These are phyloP conservation scores for Xylariales sp. DNA, from an alignment of 2,329 filamentous ascomycete genomes.

Conservation along the genomic window DNA sequence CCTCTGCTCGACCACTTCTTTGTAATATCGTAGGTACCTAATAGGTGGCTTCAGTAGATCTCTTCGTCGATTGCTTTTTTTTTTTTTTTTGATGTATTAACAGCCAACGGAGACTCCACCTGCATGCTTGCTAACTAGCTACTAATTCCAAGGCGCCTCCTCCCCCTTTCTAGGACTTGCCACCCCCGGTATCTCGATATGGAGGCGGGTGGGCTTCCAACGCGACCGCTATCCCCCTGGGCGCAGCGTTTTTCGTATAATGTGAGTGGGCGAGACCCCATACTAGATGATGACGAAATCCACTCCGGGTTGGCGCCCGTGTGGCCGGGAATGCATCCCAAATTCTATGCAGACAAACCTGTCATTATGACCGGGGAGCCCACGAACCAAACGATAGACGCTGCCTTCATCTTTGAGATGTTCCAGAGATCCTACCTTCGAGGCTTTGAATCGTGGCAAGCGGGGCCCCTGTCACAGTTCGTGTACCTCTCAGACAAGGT, in stretches of 20 bases:
- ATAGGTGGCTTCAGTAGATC: neutral
- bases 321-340: conserved; percentile 12
- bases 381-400: conserved; percentile 3
- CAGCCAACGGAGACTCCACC: neutral
- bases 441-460: conserved; percentile 13
- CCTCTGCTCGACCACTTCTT: neutral
- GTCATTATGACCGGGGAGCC: neutral
- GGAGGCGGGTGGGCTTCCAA: neutral
- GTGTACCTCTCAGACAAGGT: conserved; percentile 10
- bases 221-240: conserved; percentile 26
- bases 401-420: neutral
- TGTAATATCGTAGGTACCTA: neutral
- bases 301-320: conserved; percentile 17
- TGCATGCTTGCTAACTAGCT: neutral
- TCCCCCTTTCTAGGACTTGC: neutral
- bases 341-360: conserved; percentile 18
- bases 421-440: neutral
- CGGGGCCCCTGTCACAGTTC: conserved; percentile 13
- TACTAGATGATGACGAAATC: neutral
- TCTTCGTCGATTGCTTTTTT: neutral
- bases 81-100: neutral
- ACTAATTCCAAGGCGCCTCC: neutral
- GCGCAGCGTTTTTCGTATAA: conserved; percentile 14
- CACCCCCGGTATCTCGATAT: neutral
- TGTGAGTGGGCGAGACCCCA: neutral